Evolutionary conservation across 345 rosid genomes (phyloP), one percentile per base, ranked within the genome.

Genomic region (Salix dunnii): DNA sequence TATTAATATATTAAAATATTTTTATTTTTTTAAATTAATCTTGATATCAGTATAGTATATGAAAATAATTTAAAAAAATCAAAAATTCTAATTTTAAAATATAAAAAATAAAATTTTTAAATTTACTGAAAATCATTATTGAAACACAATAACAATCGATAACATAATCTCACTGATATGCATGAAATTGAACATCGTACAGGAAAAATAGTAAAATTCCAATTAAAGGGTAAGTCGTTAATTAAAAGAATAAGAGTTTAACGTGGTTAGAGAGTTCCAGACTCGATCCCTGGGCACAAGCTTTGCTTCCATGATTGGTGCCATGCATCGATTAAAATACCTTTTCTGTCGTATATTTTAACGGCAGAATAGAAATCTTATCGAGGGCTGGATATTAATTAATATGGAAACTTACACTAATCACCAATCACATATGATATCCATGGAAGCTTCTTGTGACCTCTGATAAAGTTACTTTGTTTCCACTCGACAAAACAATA

Each of bases 391-490:
- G 4, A 7, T 13, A 28, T 6, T n/a, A 67, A 8, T 23, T 17
- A 46, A 76, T 13, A 28, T 3, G 27, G 1, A 28, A 40, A 25
- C 27, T 17, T 3, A 64, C 43, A 46, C 49, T 33, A 69, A 63
- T 62, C 25, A 17, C 63, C 31, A 35, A 27, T 53, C 71, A 77
- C 40, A 63, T 25, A 46, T 11, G 36, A 51, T n/a, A 55, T n/a
- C 27, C 28, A 4, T 55, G 1, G 62, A 55, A 5, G 62, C 12
- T 31, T 20, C 82, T 67, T 82, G 86, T 84, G 87, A 68, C 69
- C 77, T 71, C 81, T 85, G 81, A 75, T 81, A 83, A 68, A 76
- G 40, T 40, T 75, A 51, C 71, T 42, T 13, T 69, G 18, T 5
- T n/a, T 66, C 20, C 31, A 67, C 65, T 55, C 10, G 3, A 7